Percentiles rank a stretch among this genome's conserved stretches.
phyloP scores from a whole-genome alignment of 1,139 yeast genomes.

The Debaryomyces subglobosus region DNA sequence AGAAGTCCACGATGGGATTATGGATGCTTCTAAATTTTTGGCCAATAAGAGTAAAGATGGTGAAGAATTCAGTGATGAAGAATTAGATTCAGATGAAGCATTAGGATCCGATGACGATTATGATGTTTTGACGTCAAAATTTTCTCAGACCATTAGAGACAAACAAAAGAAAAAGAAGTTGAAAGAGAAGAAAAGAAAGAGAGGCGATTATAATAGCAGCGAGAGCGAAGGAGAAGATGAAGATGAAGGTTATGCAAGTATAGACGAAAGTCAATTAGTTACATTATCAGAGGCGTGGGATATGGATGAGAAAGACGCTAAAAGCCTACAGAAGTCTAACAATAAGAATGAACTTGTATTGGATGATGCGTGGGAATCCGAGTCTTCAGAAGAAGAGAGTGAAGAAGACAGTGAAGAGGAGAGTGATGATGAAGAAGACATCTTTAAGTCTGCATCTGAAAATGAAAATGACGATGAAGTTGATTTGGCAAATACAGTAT shows the following conservation, averaged over 20 bases:
- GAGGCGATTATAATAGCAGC: slow-evolving; percentile 21
- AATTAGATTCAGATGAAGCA: slow-evolving; percentile 76
- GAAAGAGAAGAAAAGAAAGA: slow-evolving; percentile 24
- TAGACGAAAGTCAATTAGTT: slow-evolving; percentile 74
- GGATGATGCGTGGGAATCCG: slow-evolving; percentile 46
- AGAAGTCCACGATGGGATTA: slow-evolving; percentile 41
- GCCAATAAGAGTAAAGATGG: slow-evolving; percentile 30
- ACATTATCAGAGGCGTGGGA: slow-evolving; percentile 90
- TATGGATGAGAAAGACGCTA: slow-evolving; percentile 61
- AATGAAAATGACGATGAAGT: slow-evolving; percentile 32
- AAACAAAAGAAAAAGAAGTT: slow-evolving; percentile 41
- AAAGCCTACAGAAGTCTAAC: slow-evolving; percentile 15
- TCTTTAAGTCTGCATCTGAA: slow-evolving; percentile 17
- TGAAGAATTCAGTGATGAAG: slow-evolving; percentile 59
- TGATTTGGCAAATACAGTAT: slow-evolving; percentile 39
- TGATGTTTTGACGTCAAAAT: slow-evolving; percentile 66
- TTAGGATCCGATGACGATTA: slow-evolving; percentile 75
- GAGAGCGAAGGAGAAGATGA: slow-evolving; percentile 32
- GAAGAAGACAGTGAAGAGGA: slow-evolving; percentile 32
- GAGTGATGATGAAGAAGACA: slow-evolving; percentile 31
- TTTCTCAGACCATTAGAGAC: slow-evolving; percentile 70
- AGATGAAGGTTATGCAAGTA: slow-evolving; percentile 54
- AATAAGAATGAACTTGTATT: slow-evolving; percentile 40
- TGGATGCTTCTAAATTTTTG: slow-evolving; percentile 46
- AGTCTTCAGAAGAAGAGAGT: slow-evolving; percentile 22